These are phyloP conservation scores for Solanum arcanum DNA, from an alignment of 257 asterid species.

Conservation along the genomic window DNA sequence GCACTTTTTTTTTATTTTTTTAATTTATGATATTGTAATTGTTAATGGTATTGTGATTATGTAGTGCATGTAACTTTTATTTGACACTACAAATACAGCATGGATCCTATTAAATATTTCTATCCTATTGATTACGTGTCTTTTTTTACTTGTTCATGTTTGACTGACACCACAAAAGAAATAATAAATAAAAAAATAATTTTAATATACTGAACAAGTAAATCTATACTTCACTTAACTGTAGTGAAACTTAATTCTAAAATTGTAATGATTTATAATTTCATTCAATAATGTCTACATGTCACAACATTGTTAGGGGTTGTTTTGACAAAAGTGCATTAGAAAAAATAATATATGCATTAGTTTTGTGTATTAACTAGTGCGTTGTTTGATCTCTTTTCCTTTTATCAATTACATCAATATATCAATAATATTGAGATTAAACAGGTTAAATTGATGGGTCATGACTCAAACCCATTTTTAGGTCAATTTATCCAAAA, in stretches of 20 bases:
- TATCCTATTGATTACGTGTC: neutral
- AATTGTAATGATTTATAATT: neutral
- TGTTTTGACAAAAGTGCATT: neutral
- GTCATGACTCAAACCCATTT: neutral
- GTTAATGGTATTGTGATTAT: neutral
- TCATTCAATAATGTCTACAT: neutral
- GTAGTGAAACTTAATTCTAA: neutral
- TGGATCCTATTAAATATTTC: neutral
- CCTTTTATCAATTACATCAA: neutral
- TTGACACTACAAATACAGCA: neutral
- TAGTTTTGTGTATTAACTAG: neutral
- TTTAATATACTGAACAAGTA: too few species aligned
- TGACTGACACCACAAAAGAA: fast-evolving
- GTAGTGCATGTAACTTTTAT: neutral
- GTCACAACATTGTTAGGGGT: neutral
- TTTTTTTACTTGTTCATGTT: too few species aligned
- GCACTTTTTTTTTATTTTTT: neutral
- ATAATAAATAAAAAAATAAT: too few species aligned
- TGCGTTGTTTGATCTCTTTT: neutral
- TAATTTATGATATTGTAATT: neutral
- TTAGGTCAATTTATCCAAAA: neutral
- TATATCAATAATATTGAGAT: neutral
- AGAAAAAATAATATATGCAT: neutral
- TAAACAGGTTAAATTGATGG: neutral
- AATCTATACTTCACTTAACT: neutral